Percentiles rank a stretch among this genome's conserved stretches.
Evolutionary conservation across 495 filamentous ascomycete species (phyloP).

Genomic region (Podospora tetraspora): DNA sequence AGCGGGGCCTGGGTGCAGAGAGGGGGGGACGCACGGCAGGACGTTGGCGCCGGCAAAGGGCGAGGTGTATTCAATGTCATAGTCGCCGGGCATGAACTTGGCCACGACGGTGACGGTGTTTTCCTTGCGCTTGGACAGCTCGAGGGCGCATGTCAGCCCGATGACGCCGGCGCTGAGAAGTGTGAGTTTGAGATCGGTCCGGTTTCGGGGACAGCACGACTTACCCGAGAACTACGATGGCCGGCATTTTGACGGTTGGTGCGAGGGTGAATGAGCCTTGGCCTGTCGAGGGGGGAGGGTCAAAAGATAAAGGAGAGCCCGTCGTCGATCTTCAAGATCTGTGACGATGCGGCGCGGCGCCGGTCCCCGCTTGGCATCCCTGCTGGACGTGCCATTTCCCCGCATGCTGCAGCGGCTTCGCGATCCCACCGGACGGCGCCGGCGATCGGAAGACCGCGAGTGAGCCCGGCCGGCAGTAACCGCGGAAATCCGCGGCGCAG

Average conservation of each 20-base stretch:
- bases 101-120: conserved; percentile 72
- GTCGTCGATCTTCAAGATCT: not conserved
- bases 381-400: not conserved
- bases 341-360: not conserved
- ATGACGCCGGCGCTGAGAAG: conserved; percentile 74
- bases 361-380: not conserved
- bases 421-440: not conserved
- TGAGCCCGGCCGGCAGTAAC: not conserved
- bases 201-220: conserved; percentile 15
- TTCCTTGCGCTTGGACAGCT: conserved; percentile 67
- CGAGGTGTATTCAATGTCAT: conserved; percentile 92
- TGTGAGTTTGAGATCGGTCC: conserved; percentile 2
- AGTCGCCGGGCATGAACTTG: conserved; percentile 98
- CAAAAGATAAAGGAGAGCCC: not conserved
- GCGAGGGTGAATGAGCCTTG: not conserved
- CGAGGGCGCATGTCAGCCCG: conserved; percentile 85
- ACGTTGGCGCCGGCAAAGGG: conserved; percentile 96
- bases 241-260: conserved; percentile 35
- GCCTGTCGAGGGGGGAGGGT: not conserved
- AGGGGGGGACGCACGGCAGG: conserved; percentile 56
- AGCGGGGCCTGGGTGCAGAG: not conserved
- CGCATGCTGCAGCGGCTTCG: not conserved
- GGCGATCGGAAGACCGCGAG: not conserved
- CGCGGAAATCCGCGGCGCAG: not conserved
- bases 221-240: conserved; percentile 64